Evolutionary conservation across 495 filamentous ascomycete species (phyloP).

Genomic region (Penicillium malachiteum): DNA sequence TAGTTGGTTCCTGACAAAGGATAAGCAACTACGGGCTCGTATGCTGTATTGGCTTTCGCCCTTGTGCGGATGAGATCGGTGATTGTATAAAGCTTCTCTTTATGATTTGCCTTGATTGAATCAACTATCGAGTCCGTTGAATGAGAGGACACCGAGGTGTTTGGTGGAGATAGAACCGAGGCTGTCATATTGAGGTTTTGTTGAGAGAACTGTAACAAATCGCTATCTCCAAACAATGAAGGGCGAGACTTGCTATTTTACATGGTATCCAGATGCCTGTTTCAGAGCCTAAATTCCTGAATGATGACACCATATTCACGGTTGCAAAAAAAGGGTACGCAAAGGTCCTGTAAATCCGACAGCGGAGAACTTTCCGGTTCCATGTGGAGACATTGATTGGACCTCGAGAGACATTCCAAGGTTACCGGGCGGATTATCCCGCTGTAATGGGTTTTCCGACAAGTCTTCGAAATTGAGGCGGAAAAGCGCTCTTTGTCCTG

Average conservation of each 20-base stretch:
- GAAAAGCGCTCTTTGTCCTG: too few species aligned
- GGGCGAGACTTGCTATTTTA: not conserved
- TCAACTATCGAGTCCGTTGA: not conserved
- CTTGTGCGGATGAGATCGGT: conserved; percentile 29
- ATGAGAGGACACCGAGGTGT: not conserved
- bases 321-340: too few species aligned
- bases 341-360: too few species aligned
- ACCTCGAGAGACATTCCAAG: too few species aligned
- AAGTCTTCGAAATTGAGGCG: too few species aligned
- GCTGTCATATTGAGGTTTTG: conserved; percentile 3
- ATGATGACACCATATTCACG: too few species aligned
- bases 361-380: too few species aligned
- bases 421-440: too few species aligned
- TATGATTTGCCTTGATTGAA: not conserved
- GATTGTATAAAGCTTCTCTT: conserved; percentile 22
- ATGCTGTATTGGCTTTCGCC: conserved; percentile 18
- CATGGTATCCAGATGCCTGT: not conserved
- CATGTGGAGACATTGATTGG: too few species aligned
- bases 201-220: not conserved
- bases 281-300: too few species aligned
- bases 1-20: conserved; percentile 30
- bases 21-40: conserved; percentile 34
- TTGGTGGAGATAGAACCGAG: conserved; percentile 3
- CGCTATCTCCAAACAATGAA: not conserved
- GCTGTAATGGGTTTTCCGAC: too few species aligned